phyloP scores from a whole-genome alignment of 2,329 filamentous ascomycete genomes.

The Xylariaceae sp. region DNA sequence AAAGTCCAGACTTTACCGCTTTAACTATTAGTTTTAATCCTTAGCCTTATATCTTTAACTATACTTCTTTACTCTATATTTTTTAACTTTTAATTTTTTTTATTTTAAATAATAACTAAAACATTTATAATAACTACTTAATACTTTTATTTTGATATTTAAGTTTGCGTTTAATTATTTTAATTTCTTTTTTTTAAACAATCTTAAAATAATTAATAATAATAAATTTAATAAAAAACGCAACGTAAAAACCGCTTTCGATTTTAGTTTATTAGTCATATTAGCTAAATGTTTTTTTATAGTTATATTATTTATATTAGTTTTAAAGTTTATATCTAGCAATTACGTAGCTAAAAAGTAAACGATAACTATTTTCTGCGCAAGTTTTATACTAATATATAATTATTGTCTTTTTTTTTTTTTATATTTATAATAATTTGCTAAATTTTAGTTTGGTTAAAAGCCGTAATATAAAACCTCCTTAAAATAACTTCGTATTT shows the following conservation, averaged over 20 bases:
- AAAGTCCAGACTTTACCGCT: too few species aligned
- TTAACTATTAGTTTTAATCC: too few species aligned
- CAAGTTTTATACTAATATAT: neutral
- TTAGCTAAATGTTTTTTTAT: neutral
- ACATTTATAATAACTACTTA: too few species aligned
- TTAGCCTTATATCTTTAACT: too few species aligned
- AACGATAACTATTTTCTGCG: neutral
- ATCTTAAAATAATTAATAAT: neutral
- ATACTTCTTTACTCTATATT: neutral
- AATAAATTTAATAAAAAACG: too few species aligned
- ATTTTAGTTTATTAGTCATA: too few species aligned
- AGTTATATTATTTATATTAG: neutral
- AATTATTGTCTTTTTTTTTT: too few species aligned
- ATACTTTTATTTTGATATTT: neutral
- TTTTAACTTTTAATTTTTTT: too few species aligned
- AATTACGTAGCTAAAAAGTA: neutral
- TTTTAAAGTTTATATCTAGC: neutral
- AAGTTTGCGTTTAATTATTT: neutral
- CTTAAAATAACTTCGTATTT: too few species aligned
- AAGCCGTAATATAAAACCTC: too few species aligned
- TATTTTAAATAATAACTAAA: neutral
- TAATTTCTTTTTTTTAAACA: neutral
- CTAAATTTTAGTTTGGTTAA: neutral
- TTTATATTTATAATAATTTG: neutral
- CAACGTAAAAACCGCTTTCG: too few species aligned